These are phyloP conservation scores for Populus hybrid DNA, from an alignment of 441 rosid genomes.

Conservation along the genomic window DNA sequence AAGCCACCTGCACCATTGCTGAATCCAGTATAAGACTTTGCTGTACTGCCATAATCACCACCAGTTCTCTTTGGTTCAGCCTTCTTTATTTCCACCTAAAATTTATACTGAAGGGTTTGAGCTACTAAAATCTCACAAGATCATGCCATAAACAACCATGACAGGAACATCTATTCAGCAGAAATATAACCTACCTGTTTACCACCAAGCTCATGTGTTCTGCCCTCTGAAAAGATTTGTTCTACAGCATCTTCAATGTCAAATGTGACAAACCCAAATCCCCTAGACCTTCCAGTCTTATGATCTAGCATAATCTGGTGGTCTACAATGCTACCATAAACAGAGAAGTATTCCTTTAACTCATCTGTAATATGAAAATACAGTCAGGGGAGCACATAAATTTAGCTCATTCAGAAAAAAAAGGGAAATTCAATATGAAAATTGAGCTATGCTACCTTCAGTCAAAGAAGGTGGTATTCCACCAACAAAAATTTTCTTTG, in stretches of 20 bases:
- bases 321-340: slow-evolving; percentile 61
- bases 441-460: slow-evolving; percentile 47
- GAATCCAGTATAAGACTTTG: slow-evolving; percentile 44
- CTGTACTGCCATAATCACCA: slow-evolving; percentile 55
- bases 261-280: slow-evolving; percentile 87
- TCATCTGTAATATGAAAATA: slow-evolving; percentile 57
- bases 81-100: slow-evolving; percentile 97
- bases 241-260: slow-evolving; percentile 84
- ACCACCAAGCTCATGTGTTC: slow-evolving; percentile 78
- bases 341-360: slow-evolving; percentile 64
- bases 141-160: no score
- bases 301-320: slow-evolving; percentile 85
- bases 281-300: slow-evolving; percentile 78
- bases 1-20: slow-evolving; percentile 39
- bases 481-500: slow-evolving; percentile 51
- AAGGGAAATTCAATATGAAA: neutral
- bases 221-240: slow-evolving; percentile 64
- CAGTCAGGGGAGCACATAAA: no score
- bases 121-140: slow-evolving; percentile 13
- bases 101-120: slow-evolving; percentile 48
- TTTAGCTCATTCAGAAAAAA: neutral
- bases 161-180: no score
- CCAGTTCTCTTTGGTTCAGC: slow-evolving; percentile 91
- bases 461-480: slow-evolving; percentile 74
- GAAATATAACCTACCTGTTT: slow-evolving; percentile 53